Evolutionary conservation across 306 rosid genomes (phyloP).

Genomic region (Nissolia schottii): DNA sequence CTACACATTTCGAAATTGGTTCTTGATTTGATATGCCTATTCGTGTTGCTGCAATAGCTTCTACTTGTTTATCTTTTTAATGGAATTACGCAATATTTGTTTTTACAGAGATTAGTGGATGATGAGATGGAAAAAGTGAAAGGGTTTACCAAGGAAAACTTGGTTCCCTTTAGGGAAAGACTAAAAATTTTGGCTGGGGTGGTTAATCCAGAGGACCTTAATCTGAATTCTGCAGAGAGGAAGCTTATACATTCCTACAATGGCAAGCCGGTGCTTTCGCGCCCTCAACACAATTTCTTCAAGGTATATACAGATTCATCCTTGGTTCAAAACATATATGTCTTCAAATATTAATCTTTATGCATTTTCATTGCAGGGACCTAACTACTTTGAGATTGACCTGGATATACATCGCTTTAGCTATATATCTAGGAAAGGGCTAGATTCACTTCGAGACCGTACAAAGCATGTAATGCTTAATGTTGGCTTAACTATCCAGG

Average conservation of each 20-base stretch:
- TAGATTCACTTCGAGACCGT: constrained; percentile 62
- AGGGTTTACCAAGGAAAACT: constrained; percentile 55
- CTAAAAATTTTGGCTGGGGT: constrained; percentile 62
- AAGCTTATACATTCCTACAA: constrained; percentile 61
- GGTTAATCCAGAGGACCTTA: constrained; percentile 73
- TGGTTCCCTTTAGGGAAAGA: constrained; percentile 63
- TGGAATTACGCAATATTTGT: neutral
- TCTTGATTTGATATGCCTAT: neutral
- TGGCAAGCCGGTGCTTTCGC: constrained; percentile 78
- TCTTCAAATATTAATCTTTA: neutral
- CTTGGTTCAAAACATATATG: too few relatives aligned
- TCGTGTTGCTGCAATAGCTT: neutral
- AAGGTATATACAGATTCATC: constrained; percentile 28
- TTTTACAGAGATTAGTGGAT: constrained; percentile 45
- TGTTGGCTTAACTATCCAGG: constrained; percentile 78
- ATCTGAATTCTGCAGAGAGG: constrained; percentile 48
- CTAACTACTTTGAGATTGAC: constrained; percentile 76
- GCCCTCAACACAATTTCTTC: constrained; percentile 77
- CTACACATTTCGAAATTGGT: neutral
- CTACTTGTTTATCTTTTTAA: neutral
- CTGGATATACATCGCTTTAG: constrained; percentile 77
- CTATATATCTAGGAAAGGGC: constrained; percentile 78
- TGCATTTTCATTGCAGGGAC: constrained; percentile 37
- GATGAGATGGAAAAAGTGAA: constrained; percentile 66
- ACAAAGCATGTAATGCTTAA: constrained; percentile 49